Percentiles rank a stretch among this genome's conserved stretches.
These are phyloP conservation scores for Trametes maxima DNA, from an alignment of 768 basidiomycete genomes.

Conservation along the genomic window DNA sequence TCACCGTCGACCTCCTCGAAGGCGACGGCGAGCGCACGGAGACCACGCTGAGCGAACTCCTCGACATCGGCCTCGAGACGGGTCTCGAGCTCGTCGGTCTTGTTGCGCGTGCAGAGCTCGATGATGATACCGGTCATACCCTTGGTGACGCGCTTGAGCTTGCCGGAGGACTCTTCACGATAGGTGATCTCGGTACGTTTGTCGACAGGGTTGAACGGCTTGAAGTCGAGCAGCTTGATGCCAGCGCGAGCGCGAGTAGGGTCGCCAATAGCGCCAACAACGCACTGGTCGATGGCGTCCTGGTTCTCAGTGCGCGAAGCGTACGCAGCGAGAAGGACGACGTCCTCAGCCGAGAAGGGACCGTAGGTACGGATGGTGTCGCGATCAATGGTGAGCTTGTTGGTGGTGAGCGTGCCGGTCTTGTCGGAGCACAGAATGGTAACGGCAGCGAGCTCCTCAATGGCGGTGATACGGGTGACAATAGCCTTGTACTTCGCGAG, in stretches of 20 bases:
- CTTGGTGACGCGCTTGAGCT: conserved; percentile 98
- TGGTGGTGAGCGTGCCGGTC: conserved; percentile 97
- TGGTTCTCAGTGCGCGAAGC: conserved; percentile 99
- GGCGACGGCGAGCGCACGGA: conserved; percentile 95
- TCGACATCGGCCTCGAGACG: conserved; percentile 93
- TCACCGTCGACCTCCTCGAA: conserved; percentile 89
- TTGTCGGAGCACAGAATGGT: conserved; percentile 99
- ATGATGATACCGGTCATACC: conserved; percentile 99
- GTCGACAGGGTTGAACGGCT: conserved; percentile 99
- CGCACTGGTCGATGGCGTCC: conserved; percentile 93
- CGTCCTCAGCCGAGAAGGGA: conserved; percentile 84
- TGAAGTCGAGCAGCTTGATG: conserved; percentile 97
- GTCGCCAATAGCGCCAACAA: conserved; percentile 80
- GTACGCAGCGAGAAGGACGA: conserved; percentile 92
- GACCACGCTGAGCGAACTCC: conserved; percentile 93
- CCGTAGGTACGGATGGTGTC: conserved; percentile 91
- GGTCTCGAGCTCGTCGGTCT: conserved; percentile 90
- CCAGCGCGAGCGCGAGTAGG: conserved; percentile 77
- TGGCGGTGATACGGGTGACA: conserved; percentile 99
- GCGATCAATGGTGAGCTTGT: conserved; percentile 98
- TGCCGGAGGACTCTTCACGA: conserved; percentile 90
- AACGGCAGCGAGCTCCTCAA: conserved; percentile 97
- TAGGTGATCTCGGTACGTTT: conserved; percentile 99
- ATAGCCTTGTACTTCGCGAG: conserved; percentile 99
- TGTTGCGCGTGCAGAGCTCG: conserved; percentile 96